phyloP scores from a whole-genome alignment of 2,329 filamentous ascomycete genomes.

The Geosmithia morbida region DNA sequence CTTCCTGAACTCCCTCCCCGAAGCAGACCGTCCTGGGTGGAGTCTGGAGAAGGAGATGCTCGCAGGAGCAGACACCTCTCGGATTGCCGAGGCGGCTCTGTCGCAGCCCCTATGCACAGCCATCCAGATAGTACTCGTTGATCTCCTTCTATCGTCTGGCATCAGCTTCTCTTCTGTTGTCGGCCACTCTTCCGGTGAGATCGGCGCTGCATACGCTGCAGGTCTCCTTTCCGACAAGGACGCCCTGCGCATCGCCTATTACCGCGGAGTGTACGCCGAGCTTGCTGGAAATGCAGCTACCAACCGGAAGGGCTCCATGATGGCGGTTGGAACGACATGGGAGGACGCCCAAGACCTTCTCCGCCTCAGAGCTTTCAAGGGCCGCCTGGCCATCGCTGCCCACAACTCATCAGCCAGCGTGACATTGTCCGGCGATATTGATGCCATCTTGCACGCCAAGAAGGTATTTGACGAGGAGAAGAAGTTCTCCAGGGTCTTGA shows the following conservation, averaged over 20 bases:
- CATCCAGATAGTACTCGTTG: constrained; percentile 23
- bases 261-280: constrained; percentile 7
- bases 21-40: constrained; percentile 3
- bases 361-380: constrained; percentile 1
- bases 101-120: constrained; percentile 25
- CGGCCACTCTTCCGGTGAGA: constrained; percentile 23
- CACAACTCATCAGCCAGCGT: constrained; percentile 8
- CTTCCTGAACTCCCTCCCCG: not conserved
- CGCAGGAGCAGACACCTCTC: too few species aligned
- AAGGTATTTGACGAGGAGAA: constrained; percentile 6
- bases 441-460: constrained; percentile 10
- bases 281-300: not conserved
- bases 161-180: constrained; percentile 13
- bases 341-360: not conserved
- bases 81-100: constrained; percentile 9
- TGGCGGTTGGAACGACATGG: not conserved
- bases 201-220: constrained; percentile 19
- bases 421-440: constrained; percentile 15
- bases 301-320: not conserved
- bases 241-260: constrained; percentile 10
- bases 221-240: constrained; percentile 6
- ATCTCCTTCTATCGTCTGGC: constrained; percentile 14
- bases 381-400: constrained; percentile 10
- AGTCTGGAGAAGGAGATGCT: constrained; percentile 4
- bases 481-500: constrained; percentile 19